These are phyloP conservation scores for Xylariaceae sp. DNA, from an alignment of 2,329 filamentous ascomycete species.

Conservation along the genomic window DNA sequence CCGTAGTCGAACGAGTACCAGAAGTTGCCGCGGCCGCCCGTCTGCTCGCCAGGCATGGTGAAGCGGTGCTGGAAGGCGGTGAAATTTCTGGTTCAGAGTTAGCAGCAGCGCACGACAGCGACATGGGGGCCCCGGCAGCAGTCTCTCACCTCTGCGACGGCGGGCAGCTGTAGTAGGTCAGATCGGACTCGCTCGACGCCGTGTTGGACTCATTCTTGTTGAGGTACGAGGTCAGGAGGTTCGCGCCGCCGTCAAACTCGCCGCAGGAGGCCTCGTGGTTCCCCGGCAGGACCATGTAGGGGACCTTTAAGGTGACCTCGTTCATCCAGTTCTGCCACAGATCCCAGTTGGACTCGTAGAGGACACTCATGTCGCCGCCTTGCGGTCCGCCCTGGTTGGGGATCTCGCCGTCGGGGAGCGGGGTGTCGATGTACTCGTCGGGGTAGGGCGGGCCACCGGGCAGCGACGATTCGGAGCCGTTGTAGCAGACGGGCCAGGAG, in stretches of 20 bases:
- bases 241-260: neutral
- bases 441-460: neutral
- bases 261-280: neutral
- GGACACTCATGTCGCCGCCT: neutral
- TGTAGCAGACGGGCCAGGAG: neutral
- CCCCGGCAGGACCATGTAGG: neutral
- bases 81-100: neutral
- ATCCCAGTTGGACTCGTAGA: constrained; percentile 1
- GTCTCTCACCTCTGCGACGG: neutral
- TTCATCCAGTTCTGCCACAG: neutral
- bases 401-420: neutral
- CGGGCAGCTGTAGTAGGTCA: neutral
- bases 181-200: neutral
- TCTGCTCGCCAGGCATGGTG: neutral
- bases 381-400: neutral
- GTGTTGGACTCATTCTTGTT: constrained; percentile 1
- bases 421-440: neutral
- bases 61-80: neutral
- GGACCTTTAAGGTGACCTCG: neutral
- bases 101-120: too few species aligned
- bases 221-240: neutral
- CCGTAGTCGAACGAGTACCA: constrained; percentile 1
- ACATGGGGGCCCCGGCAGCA: too few species aligned
- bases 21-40: constrained; percentile 1
- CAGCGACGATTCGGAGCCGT: neutral